A percentile compares a stretch with the other conserved stretches of the same genome.
These are phyloP conservation scores for Gossypium laxum DNA, from an alignment of 441 rosid genomes.

Conservation along the genomic window DNA sequence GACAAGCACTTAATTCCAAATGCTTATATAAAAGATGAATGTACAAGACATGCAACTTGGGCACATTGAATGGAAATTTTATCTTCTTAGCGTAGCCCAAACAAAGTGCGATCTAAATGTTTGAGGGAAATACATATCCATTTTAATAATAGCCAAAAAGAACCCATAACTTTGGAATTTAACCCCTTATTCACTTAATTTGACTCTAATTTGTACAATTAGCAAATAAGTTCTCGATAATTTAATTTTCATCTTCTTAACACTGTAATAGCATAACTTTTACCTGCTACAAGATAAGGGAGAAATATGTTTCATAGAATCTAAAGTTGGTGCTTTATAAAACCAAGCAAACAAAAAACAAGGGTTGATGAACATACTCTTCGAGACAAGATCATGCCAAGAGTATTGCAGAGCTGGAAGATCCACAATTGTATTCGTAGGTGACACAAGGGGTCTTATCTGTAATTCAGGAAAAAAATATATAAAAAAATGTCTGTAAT, in stretches of 20 bases:
- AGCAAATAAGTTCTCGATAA: background rate
- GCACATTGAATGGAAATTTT: background rate
- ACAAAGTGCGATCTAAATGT: background rate
- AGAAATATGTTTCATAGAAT: background rate
- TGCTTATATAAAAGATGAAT: background rate
- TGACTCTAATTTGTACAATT: background rate
- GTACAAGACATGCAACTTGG: background rate
- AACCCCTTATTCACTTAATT: background rate
- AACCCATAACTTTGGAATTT: background rate
- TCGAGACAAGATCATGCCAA: slow-evolving; percentile 95
- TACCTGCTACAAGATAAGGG: background rate
- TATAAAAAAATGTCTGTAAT: background rate
- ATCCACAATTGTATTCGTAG: slow-evolving; percentile 46
- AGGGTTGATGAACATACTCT: slow-evolving; percentile 41
- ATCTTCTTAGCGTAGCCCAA: background rate
- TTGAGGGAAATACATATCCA: background rate
- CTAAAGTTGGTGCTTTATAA: background rate
- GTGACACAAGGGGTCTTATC: slow-evolving; percentile 84
- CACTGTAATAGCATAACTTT: background rate
- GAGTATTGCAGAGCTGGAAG: slow-evolving; percentile 51
- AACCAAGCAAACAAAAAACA: background rate
- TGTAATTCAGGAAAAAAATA: slow-evolving; percentile 31
- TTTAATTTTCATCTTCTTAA: background rate
- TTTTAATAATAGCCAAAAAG: background rate
- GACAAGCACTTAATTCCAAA: background rate